Conservation (phyloP, 192 early-diverging fungal species). For the Nowakowskiella sp. region DNA sequence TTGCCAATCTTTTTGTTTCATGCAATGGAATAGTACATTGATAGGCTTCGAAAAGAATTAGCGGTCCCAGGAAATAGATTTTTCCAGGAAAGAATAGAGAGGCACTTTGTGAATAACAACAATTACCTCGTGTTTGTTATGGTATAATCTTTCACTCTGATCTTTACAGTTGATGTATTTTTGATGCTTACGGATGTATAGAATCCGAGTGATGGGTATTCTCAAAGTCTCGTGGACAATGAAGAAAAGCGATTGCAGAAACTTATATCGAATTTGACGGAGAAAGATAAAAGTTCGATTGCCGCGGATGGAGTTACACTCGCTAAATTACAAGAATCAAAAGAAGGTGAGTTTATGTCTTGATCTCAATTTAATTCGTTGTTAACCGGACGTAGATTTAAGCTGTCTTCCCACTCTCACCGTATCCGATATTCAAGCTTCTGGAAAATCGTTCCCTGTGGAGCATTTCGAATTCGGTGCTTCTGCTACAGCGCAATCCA, state of each 20-base stretch:
- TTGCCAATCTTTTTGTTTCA: not conserved
- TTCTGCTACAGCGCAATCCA: not conserved
- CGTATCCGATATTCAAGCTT: conserved; percentile 64
- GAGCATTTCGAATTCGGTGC: conserved; percentile 29
- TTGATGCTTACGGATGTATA: not conserved
- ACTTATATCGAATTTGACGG: conserved; percentile 53
- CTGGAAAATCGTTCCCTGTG: conserved; percentile 51
- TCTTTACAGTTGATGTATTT: not conserved
- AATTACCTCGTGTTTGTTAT: conserved; percentile 76
- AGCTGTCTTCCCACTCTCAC: conserved; percentile 74
- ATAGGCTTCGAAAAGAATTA: conserved; percentile 55
- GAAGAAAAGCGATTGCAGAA: conserved; percentile 60
- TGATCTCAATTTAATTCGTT: not conserved
- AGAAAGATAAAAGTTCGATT: conserved; percentile 51
- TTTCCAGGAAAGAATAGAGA: conserved; percentile 66
- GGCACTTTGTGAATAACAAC: conserved; percentile 71
- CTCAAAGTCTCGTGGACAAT: conserved; percentile 41
- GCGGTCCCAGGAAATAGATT: conserved; percentile 40
- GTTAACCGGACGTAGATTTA: conserved; percentile 40
- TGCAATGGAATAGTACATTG: conserved; percentile 44
- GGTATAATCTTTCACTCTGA: conserved; percentile 26
- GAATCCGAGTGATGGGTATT: conserved; percentile 63
- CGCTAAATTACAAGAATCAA: conserved; percentile 57
- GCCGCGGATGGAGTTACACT: conserved; percentile 60
- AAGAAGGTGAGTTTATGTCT: conserved; percentile 36